Conservation (phyloP, 176 grass and related monocot species). For the Elymus sibiricus region DNA sequence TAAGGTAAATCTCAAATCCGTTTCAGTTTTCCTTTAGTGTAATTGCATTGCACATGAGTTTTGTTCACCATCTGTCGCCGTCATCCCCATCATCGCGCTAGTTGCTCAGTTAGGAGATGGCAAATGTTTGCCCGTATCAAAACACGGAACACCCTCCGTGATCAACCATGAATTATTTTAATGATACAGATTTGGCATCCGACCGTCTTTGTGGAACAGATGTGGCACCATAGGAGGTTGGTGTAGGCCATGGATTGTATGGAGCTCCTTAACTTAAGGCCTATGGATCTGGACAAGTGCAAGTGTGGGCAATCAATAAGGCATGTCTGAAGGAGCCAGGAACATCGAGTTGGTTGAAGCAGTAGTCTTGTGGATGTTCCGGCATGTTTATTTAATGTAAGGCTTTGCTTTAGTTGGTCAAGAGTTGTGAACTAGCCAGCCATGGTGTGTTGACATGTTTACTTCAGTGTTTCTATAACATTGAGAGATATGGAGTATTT, state of each 20-base stretch:
- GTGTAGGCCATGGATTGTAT: conserved; percentile 65
- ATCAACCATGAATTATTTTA: conserved; percentile 73
- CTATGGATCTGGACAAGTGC: conserved; percentile 53
- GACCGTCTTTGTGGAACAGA: conserved; percentile 51
- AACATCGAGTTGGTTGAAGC: conserved; percentile 41
- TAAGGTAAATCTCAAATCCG: conserved; percentile 54
- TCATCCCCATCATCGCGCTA: neutral
- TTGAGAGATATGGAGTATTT: conserved; percentile 45
- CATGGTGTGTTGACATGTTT: conserved; percentile 50
- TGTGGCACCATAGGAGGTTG: conserved; percentile 51
- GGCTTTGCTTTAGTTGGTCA: conserved; percentile 60
- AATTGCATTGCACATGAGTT: neutral
- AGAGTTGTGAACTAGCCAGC: conserved; percentile 46
- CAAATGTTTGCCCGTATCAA: conserved; percentile 33
- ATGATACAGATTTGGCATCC: conserved; percentile 66
- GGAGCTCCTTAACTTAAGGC: conserved; percentile 59
- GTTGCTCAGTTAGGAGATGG: conserved; percentile 19
- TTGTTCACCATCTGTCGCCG: neutral
- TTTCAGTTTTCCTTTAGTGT: neutral
- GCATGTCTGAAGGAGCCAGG: conserved; percentile 36
- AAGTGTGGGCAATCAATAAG: conserved; percentile 40
- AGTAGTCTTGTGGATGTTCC: conserved; percentile 40
- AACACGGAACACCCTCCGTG: conserved; percentile 35
- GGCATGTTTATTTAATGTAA: conserved; percentile 57
- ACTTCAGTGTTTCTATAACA: conserved; percentile 59